These are phyloP conservation scores for Gynandropsis gynandra DNA, from an alignment of 345 rosid genomes.

Conservation along the genomic window DNA sequence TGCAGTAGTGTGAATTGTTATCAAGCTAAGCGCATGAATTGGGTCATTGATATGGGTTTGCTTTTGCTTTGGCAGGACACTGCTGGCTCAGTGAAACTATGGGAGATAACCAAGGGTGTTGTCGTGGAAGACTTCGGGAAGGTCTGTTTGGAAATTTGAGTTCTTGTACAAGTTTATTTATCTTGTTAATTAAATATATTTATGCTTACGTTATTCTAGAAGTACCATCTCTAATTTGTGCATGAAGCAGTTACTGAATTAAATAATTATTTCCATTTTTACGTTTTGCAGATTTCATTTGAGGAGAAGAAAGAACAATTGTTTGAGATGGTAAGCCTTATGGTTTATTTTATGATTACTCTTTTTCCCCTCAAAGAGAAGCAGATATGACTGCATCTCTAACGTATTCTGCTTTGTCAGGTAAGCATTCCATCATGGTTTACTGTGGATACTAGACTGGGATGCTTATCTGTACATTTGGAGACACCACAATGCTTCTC, in stretches of 20 bases:
- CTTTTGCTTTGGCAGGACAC: slow-evolving; percentile 54
- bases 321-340: slow-evolving; percentile 76
- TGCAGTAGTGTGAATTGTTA: slow-evolving; percentile 11
- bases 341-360: slow-evolving; percentile 2
- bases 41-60: slow-evolving; percentile 18
- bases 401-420: slow-evolving; percentile 32
- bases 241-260: slow-evolving; percentile 11
- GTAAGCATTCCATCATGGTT: slow-evolving; percentile 99
- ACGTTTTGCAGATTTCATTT: slow-evolving; percentile 58
- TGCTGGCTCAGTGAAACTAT: slow-evolving; percentile 85
- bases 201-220: neutral
- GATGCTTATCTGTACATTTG: slow-evolving; percentile 90
- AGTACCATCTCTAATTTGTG: slow-evolving; percentile 4
- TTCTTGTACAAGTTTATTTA: neutral
- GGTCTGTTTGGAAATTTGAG: slow-evolving; percentile 33
- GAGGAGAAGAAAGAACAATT: slow-evolving; percentile 88
- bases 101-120: slow-evolving; percentile 90
- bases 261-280: slow-evolving; percentile 10
- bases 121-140: slow-evolving; percentile 87
- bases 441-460: slow-evolving; percentile 88
- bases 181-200: neutral
- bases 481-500: slow-evolving; percentile 98
- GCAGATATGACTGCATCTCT: slow-evolving; percentile 10
- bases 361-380: slow-evolving; percentile 1
- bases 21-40: slow-evolving; percentile 4